Conservation (phyloP, 2,329 filamentous ascomycete genomes). For the Lecanicillium sp. region DNA sequence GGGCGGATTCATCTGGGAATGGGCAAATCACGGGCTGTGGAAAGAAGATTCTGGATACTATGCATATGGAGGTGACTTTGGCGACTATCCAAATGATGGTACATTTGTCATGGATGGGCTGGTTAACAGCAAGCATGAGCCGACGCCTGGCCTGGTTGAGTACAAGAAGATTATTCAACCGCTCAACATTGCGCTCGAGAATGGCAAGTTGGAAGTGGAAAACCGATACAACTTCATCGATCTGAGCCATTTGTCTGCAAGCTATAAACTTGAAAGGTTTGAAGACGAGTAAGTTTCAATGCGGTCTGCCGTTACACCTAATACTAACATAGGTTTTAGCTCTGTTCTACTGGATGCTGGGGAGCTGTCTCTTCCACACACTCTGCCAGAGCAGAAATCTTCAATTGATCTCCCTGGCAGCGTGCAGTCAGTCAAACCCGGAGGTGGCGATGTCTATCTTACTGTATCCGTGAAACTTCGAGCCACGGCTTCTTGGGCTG, state of each 20-base stretch:
- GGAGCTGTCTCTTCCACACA: conserved; percentile 30
- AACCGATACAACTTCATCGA: conserved; percentile 44
- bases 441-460: conserved; percentile 31
- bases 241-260: conserved; percentile 32
- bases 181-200: conserved; percentile 32
- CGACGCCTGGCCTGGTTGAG: conserved; percentile 49
- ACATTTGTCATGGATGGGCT: conserved; percentile 58
- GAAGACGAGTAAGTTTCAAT: conserved; percentile 27
- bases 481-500: conserved; percentile 40
- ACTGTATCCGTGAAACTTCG: conserved; percentile 36
- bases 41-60: conserved; percentile 40
- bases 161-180: conserved; percentile 52
- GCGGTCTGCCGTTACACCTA: no score
- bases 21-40: conserved; percentile 54
- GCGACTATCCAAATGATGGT: conserved; percentile 50
- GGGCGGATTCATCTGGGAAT: conserved; percentile 62
- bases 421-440: background rate
- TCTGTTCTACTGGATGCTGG: conserved; percentile 21
- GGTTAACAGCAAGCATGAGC: conserved; percentile 43
- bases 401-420: conserved; percentile 24
- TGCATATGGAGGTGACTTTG: conserved; percentile 56
- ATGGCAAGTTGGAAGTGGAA: conserved; percentile 29
- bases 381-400: conserved; percentile 28
- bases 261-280: conserved; percentile 36
- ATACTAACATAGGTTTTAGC: no score